Conservation (phyloP, 129 eudicot species). For the Flaveria bidentis region DNA sequence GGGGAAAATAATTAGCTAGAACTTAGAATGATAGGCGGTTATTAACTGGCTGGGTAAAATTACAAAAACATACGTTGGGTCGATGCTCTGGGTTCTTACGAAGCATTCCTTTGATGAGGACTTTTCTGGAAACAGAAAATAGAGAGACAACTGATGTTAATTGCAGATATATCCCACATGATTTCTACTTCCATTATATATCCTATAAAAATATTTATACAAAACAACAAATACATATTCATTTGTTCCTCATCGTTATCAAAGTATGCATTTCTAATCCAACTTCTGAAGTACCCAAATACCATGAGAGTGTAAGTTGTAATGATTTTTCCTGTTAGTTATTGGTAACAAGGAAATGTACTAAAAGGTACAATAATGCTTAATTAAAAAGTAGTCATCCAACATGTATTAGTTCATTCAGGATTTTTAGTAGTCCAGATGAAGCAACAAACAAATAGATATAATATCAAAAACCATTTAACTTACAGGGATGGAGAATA, state of each 20-base stretch:
- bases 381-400: background rate
- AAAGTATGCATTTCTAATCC: background rate
- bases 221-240: background rate
- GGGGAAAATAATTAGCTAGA: constrained; percentile 27
- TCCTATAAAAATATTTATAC: background rate
- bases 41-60: constrained; percentile 9
- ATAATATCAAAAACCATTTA: constrained; percentile 21
- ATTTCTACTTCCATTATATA: background rate
- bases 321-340: background rate
- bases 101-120: constrained; percentile 92
- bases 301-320: background rate
- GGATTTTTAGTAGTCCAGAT: constrained; percentile 5
- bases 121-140: constrained; percentile 58
- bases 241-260: background rate
- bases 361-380: background rate
- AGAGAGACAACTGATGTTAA: constrained; percentile 5
- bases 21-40: constrained; percentile 21
- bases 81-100: constrained; percentile 99
- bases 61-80: constrained; percentile 58
- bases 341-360: background rate
- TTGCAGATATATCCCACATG: constrained; percentile 14
- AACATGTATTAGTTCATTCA: constrained; percentile 1
- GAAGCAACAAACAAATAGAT: background rate
- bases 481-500: constrained; percentile 98
- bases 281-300: background rate